These are phyloP conservation scores for Colletotrichum endophyticum DNA, from an alignment of 2,329 filamentous ascomycete genomes.

Conservation along the genomic window DNA sequence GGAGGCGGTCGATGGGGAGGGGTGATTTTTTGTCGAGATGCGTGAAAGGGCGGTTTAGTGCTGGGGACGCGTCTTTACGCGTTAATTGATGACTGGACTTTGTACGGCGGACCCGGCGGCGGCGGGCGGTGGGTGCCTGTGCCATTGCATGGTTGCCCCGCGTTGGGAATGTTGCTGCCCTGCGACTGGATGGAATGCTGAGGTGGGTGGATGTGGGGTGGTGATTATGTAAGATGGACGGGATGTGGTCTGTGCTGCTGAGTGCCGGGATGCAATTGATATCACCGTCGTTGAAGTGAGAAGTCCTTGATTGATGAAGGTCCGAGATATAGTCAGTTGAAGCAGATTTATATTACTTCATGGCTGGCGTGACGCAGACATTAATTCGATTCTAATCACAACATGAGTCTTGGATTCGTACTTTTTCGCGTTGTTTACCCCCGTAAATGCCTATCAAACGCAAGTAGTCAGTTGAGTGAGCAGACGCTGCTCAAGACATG, in stretches of 20 bases:
- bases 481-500: too few species aligned
- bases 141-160: background rate
- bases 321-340: background rate
- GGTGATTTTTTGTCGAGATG: background rate
- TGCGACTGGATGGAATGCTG: background rate
- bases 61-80: background rate
- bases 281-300: background rate
- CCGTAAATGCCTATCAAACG: too few species aligned
- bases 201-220: background rate
- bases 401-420: accelerated
- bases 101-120: background rate
- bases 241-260: background rate
- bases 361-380: accelerated
- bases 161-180: background rate
- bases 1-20: background rate
- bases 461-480: accelerated
- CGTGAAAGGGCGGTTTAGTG: background rate
- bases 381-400: accelerated
- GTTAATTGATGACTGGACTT: background rate
- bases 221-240: background rate
- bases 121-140: background rate
- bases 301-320: background rate
- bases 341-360: accelerated
- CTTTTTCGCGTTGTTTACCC: background rate
- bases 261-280: background rate